Evolutionary conservation across 768 basidiomycete species (phyloP).

Genomic region (Tylopilus sp.): DNA sequence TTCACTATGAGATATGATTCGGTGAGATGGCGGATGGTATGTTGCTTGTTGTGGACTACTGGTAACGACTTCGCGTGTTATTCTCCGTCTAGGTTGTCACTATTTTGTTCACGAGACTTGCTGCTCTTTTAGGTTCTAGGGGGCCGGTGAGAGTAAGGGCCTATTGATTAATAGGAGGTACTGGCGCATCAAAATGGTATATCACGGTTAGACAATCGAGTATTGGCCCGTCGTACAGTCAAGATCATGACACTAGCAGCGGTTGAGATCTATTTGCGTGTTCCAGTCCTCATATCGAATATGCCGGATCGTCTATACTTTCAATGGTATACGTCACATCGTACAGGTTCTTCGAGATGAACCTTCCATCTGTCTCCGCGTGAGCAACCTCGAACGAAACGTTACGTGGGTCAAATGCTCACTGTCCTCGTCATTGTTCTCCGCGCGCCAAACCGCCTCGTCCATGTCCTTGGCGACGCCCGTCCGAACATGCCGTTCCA

Average conservation of each 20-base stretch:
- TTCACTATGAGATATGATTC: no score
- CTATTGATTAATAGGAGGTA: no score
- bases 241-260: background rate
- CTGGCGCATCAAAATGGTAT: no score
- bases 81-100: no score
- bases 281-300: background rate
- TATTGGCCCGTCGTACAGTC: no score
- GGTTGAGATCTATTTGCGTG: background rate
- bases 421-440: conserved; percentile 79
- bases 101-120: no score
- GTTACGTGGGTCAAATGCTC: conserved; percentile 10
- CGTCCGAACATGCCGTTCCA: conserved; percentile 72
- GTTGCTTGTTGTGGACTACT: no score
- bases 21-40: no score
- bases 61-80: no score
- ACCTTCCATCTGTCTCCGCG: conserved; percentile 39
- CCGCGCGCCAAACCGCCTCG: conserved; percentile 68
- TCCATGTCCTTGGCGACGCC: conserved; percentile 65
- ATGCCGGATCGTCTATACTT: conserved; percentile 41
- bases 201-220: no score
- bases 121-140: no score
- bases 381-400: background rate
- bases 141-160: no score
- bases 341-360: conserved; percentile 39
- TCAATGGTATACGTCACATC: conserved; percentile 38